phyloP scores from a whole-genome alignment of 345 rosid species.

The Citrus glauca region DNA sequence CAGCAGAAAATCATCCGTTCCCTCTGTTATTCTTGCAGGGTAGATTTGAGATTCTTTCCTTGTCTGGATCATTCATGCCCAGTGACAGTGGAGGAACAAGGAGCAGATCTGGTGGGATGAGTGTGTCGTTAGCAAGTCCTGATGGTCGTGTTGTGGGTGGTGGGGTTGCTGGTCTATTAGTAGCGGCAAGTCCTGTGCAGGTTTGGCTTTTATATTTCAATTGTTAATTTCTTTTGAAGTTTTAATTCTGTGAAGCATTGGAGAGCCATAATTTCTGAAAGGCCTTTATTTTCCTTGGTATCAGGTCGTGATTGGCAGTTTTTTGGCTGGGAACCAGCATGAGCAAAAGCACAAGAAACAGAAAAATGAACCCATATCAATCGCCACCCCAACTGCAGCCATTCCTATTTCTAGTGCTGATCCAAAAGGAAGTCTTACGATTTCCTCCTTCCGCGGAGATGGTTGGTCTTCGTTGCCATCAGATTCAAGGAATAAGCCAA shows the following conservation, averaged over 20 bases:
- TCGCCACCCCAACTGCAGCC: conserved; percentile 25
- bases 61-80: conserved; percentile 98
- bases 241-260: no score
- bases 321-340: conserved; percentile 65
- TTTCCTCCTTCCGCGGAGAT: conserved; percentile 42
- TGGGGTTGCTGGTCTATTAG: conserved; percentile 82
- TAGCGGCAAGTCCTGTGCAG: conserved; percentile 96
- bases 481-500: conserved; percentile 41
- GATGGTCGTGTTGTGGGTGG: conserved; percentile 99
- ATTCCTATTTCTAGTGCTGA: conserved; percentile 40
- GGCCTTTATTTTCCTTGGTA: conserved; percentile 3
- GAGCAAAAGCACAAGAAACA: conserved; percentile 59
- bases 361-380: conserved; percentile 37
- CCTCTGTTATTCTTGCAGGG: conserved; percentile 49
- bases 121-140: conserved; percentile 84
- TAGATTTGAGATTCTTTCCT: conserved; percentile 89
- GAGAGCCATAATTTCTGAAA: not conserved
- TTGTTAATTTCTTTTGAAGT: not conserved
- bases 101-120: conserved; percentile 97
- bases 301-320: conserved; percentile 84
- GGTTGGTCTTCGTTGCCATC: conserved; percentile 49
- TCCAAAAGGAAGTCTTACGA: conserved; percentile 29
- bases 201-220: conserved; percentile 26
- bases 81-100: conserved; percentile 76
- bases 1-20: conserved; percentile 1